Evolutionary conservation across 306 rosid genomes (phyloP).

Genomic region (Quercus alba): DNA sequence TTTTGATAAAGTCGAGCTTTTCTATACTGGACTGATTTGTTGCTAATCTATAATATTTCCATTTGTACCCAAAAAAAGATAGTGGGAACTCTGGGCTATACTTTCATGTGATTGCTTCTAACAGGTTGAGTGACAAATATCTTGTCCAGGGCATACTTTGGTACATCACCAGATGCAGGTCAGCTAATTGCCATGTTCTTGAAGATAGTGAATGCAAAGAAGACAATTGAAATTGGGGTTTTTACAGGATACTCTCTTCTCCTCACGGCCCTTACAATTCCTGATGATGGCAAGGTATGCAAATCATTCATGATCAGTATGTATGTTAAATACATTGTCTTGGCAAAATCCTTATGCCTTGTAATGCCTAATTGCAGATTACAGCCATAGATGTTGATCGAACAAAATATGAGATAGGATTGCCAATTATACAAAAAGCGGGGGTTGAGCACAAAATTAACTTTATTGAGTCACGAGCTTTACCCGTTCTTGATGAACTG

Average conservation of each 20-base stretch:
- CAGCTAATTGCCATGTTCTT: slow-evolving; percentile 45
- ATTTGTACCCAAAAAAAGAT: too few relatives aligned
- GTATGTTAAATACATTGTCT: too few relatives aligned
- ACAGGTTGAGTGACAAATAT: not conserved
- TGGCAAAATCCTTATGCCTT: not conserved
- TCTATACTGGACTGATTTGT: too few relatives aligned
- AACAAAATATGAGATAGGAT: slow-evolving; percentile 21
- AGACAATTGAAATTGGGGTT: slow-evolving; percentile 33
- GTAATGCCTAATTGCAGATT: slow-evolving; percentile 3
- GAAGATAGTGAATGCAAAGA: slow-evolving; percentile 45
- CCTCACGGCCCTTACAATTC: slow-evolving; percentile 29
- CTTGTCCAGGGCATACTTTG: slow-evolving; percentile 36
- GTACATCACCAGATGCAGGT: slow-evolving; percentile 45
- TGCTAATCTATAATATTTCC: too few relatives aligned
- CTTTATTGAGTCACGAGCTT: slow-evolving; percentile 22
- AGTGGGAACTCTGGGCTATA: too few relatives aligned
- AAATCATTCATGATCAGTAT: not conserved
- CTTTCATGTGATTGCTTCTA: too few relatives aligned
- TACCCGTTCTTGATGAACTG: slow-evolving; percentile 19
- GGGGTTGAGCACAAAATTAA: slow-evolving; percentile 36
- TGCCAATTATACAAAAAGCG: slow-evolving; percentile 28
- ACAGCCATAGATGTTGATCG: slow-evolving; percentile 28
- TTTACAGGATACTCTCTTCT: slow-evolving; percentile 43
- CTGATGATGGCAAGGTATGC: not conserved
- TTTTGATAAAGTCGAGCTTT: too few relatives aligned